These are phyloP conservation scores for Ailanthus altissimus DNA, from an alignment of 345 rosid genomes.

Conservation along the genomic window DNA sequence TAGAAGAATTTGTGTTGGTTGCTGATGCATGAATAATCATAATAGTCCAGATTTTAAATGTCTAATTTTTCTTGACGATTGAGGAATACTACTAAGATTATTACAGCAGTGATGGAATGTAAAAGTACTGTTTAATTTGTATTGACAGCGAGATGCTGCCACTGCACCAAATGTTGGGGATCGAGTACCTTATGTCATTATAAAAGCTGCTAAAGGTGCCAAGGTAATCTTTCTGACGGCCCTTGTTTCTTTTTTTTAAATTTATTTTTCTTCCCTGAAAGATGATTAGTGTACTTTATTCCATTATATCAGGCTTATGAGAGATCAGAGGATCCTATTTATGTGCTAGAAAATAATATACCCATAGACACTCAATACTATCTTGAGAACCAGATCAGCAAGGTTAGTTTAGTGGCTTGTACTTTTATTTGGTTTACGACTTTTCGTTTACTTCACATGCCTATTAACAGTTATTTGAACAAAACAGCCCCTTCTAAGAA, in stretches of 20 bases:
- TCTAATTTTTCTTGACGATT: not conserved
- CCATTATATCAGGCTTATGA: conserved; percentile 65
- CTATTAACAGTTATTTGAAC: conserved; percentile 20
- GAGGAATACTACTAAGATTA: not conserved
- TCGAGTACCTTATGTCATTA: conserved; percentile 91
- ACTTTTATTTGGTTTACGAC: not conserved
- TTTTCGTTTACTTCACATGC: conserved; percentile 2
- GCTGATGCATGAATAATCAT: not conserved
- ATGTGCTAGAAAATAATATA: conserved; percentile 85
- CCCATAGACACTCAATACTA: conserved; percentile 94
- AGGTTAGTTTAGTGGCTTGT: conserved; percentile 49
- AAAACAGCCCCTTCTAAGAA: conserved; percentile 87
- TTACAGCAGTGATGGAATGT: conserved; percentile 6
- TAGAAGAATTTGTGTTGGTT: not conserved
- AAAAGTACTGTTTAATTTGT: conserved; percentile 26
- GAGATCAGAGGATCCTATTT: conserved; percentile 93
- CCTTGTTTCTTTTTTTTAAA: conserved; percentile 2
- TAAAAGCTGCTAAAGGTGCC: conserved; percentile 96
- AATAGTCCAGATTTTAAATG: not conserved
- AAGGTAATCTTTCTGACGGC: conserved; percentile 52
- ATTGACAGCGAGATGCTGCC: conserved; percentile 89
- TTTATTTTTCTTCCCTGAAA: not conserved
- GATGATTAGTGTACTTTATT: not conserved
- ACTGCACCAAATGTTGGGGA: conserved; percentile 99
- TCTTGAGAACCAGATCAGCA: conserved; percentile 93